phyloP scores from a whole-genome alignment of 2,329 filamentous ascomycete genomes.

The Nothophoma quercina region DNA sequence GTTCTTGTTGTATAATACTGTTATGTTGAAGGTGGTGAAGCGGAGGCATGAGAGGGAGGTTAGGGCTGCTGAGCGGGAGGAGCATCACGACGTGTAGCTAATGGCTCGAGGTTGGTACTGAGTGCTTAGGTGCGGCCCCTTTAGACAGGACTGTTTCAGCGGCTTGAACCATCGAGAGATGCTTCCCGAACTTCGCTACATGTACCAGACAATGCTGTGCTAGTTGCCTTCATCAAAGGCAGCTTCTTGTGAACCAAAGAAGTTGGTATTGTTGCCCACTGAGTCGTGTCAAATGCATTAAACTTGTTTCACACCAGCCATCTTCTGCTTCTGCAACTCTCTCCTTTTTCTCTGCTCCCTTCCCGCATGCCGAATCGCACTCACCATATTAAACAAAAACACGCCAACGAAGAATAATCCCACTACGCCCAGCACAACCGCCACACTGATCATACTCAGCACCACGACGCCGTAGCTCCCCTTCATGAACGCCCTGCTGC shows the following conservation, averaged over 20 bases:
- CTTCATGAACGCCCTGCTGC: constrained; percentile 31
- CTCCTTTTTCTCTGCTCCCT: constrained; percentile 47
- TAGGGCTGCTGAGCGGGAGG: constrained; percentile 25
- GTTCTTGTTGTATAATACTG: constrained; percentile 48
- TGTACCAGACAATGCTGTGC: too few species aligned
- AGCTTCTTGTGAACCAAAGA: too few species aligned
- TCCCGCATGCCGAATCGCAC: constrained; percentile 41
- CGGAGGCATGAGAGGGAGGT: constrained; percentile 43
- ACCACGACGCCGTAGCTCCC: constrained; percentile 47
- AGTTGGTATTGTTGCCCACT: too few species aligned
- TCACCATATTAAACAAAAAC: constrained; percentile 48
- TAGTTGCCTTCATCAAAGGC: too few species aligned
- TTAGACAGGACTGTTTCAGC: too few species aligned
- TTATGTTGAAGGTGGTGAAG: constrained; percentile 45
- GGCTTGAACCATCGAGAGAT: too few species aligned
- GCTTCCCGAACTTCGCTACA: too few species aligned
- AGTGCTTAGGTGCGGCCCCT: too few species aligned
- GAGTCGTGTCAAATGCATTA: too few species aligned
- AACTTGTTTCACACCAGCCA: background rate
- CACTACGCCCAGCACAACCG: constrained; percentile 36
- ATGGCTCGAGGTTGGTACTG: too few species aligned
- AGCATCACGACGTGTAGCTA: too few species aligned
- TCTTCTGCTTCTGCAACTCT: constrained; percentile 16
- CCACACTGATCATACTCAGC: constrained; percentile 45
- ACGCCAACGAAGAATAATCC: constrained; percentile 39